Percentiles rank a stretch among this genome's conserved stretches.
Evolutionary conservation across 75 land plant species (phyloP).

Genomic region (Cunninghamia lanceolata): DNA sequence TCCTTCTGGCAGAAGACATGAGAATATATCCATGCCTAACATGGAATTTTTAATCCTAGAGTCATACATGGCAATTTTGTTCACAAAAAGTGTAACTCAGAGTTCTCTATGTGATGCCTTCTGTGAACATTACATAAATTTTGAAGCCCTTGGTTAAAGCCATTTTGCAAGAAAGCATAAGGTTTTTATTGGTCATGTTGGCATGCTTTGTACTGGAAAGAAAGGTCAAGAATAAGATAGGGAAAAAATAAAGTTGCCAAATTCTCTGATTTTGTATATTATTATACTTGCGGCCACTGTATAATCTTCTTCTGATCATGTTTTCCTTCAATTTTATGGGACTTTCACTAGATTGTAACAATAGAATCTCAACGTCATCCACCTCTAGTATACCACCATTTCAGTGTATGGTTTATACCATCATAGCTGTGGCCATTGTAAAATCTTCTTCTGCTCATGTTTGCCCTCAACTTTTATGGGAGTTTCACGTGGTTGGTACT

Average conservation of each 20-base stretch:
- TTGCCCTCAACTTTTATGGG: neutral
- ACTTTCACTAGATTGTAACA: neutral
- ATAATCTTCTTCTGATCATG: neutral
- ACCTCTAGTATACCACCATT: neutral
- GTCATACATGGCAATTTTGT: no score
- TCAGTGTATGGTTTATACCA: neutral
- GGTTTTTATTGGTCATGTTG: no score
- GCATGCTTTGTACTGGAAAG: no score
- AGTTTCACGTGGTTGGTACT: neutral
- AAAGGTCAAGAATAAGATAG: neutral
- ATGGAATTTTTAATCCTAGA: no score
- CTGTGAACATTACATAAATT: neutral
- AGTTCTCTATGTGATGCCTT: neutral
- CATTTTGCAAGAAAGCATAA: neutral
- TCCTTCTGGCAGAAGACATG: no score
- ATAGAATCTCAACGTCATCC: neutral
- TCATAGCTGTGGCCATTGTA: neutral
- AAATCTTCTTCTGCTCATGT: neutral
- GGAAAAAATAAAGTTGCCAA: neutral
- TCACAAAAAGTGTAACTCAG: neutral
- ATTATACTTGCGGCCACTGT: neutral
- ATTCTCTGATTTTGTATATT: neutral
- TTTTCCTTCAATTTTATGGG: neutral
- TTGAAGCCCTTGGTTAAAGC: neutral
- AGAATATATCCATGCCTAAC: no score